phyloP scores from a whole-genome alignment of 257 asterid genomes.

The Schizonepeta tenuifolia region DNA sequence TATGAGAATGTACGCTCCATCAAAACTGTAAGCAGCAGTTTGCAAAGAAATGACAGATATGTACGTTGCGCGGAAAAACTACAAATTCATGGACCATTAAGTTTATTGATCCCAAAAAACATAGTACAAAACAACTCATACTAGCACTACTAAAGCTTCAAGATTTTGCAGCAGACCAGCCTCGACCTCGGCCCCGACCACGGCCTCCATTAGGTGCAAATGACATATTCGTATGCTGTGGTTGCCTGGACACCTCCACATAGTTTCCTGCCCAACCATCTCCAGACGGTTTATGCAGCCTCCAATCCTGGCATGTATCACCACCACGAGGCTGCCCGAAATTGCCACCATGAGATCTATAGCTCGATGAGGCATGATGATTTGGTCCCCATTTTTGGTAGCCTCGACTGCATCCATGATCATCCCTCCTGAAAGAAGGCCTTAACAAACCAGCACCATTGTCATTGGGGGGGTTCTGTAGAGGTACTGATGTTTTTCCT shows the following conservation, averaged over 20 bases:
- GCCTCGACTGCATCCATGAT: neutral
- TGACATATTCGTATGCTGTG: neutral
- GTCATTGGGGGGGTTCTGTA: neutral
- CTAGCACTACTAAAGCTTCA: neutral
- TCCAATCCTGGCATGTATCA: constrained; percentile 16
- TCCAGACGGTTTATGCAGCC: neutral
- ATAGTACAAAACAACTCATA: neutral
- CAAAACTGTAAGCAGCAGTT: no score
- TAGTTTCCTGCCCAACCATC: neutral
- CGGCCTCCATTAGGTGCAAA: constrained; percentile 9
- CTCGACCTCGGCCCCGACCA: constrained; percentile 30
- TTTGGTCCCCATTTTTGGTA: neutral
- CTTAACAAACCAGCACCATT: neutral
- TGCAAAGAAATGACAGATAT: no score
- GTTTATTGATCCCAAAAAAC: constrained; percentile 1
- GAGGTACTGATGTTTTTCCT: neutral
- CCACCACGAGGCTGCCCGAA: neutral
- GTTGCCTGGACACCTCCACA: neutral
- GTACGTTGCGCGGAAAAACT: no score
- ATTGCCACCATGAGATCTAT: neutral
- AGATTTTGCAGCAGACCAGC: neutral
- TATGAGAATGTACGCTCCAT: no score
- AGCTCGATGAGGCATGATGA: neutral
- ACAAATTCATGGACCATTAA: neutral
- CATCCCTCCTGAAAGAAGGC: constrained; percentile 1